Conservation (phyloP, 306 rosid genomes). For the Inga oerstediana region DNA sequence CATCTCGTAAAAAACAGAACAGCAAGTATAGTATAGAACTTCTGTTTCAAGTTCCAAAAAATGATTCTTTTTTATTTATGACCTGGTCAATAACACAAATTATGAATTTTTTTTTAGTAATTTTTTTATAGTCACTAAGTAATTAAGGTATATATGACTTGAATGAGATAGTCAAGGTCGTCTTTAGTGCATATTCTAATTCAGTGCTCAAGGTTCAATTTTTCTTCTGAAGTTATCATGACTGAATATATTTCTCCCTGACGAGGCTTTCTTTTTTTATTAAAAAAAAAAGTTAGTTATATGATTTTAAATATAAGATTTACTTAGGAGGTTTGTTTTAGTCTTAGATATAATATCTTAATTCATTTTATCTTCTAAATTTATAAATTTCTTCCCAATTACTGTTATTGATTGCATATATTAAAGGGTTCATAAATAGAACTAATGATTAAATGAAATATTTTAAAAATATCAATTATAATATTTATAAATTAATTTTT, state of each 20-base stretch:
- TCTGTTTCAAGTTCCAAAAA: background rate
- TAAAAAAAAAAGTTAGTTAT: too few relatives aligned
- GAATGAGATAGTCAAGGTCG: background rate
- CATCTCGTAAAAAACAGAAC: too few relatives aligned
- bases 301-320: too few relatives aligned
- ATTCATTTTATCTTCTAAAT: too few relatives aligned
- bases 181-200: background rate
- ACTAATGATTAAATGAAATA: too few relatives aligned
- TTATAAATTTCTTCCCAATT: too few relatives aligned
- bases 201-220: background rate
- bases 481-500: too few relatives aligned
- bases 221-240: background rate
- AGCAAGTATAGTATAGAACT: background rate
- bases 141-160: background rate
- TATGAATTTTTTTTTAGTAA: background rate
- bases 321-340: too few relatives aligned
- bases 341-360: too few relatives aligned
- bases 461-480: too few relatives aligned
- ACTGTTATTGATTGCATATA: too few relatives aligned
- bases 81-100: background rate
- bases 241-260: background rate
- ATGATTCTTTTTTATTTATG: background rate
- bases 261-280: background rate
- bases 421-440: too few relatives aligned
- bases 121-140: background rate